Evolutionary conservation across 2,329 filamentous ascomycete genomes (phyloP).

Genomic region (Cordyceps militaris): DNA sequence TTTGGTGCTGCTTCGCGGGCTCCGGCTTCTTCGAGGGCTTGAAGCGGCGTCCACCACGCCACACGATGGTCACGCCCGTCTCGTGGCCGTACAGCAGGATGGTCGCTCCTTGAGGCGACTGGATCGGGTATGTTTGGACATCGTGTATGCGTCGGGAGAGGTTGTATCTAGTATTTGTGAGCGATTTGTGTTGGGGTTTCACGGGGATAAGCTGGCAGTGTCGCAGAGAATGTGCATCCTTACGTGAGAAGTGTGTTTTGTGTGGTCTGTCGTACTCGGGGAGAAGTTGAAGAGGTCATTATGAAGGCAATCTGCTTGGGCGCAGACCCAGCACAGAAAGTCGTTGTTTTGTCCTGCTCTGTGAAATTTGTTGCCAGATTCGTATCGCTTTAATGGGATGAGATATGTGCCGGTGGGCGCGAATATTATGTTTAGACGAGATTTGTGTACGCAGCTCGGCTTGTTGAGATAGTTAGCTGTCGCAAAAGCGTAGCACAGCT

Average conservation of each 20-base stretch:
- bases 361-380: background rate
- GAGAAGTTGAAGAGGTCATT: constrained; percentile 29
- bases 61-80: constrained; percentile 53
- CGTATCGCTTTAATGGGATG: background rate
- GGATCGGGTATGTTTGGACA: constrained; percentile 54
- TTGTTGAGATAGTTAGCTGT: background rate
- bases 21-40: constrained; percentile 36
- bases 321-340: constrained; percentile 7
- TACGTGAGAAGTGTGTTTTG: constrained; percentile 45
- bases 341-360: background rate
- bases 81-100: constrained; percentile 58
- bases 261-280: constrained; percentile 39
- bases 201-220: background rate
- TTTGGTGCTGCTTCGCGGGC: constrained; percentile 37
- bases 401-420: background rate
- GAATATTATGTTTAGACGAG: background rate
- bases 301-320: constrained; percentile 13
- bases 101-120: constrained; percentile 56
- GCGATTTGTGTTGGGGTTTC: background rate
- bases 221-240: constrained; percentile 13
- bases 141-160: constrained; percentile 51
- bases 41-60: constrained; percentile 56
- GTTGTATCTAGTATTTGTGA: constrained; percentile 43
- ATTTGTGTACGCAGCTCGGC: background rate
- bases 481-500: background rate